Conservation (phyloP, 1,139 yeast species). For the Geotrichum candidum region DNA sequence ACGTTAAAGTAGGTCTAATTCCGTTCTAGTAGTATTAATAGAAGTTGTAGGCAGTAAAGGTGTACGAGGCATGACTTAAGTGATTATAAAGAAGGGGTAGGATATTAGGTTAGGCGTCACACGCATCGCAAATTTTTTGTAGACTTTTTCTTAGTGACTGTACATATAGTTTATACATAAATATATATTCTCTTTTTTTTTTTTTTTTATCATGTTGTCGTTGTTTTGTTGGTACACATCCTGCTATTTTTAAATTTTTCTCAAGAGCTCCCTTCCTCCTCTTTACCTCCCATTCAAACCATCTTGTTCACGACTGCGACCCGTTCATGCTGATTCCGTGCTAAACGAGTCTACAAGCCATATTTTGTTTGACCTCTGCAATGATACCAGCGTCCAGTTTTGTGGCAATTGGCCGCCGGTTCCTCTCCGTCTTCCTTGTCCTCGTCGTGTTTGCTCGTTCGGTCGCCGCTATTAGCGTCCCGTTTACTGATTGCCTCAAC, state of each 20-base stretch:
- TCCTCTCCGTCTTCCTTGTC: slow-evolving; percentile 1
- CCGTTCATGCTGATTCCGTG: background rate
- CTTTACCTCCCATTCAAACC: background rate
- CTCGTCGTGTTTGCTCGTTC: background rate
- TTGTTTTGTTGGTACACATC: background rate
- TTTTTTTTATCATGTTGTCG: background rate
- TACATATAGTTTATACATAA: too few relatives aligned
- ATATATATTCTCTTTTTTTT: background rate
- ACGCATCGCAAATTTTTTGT: too few relatives aligned
- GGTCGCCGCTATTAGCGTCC: slow-evolving; percentile 2
- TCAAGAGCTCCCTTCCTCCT: background rate
- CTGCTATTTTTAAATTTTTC: background rate
- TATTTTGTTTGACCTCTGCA: background rate
- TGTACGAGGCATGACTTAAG: too few relatives aligned
- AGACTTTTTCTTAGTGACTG: too few relatives aligned
- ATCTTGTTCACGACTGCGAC: background rate
- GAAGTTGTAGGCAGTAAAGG: too few relatives aligned
- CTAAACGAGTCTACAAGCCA: background rate
- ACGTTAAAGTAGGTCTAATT: too few relatives aligned
- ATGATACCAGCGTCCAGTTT: slow-evolving; percentile 8
- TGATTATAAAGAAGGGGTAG: too few relatives aligned
- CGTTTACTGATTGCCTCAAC: slow-evolving; percentile 20
- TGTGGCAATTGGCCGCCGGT: slow-evolving; percentile 10
- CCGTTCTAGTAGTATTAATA: too few relatives aligned
- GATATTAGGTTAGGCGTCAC: too few relatives aligned